Conservation (phyloP, 2,329 filamentous ascomycete species). For the Cercospora canescens region DNA sequence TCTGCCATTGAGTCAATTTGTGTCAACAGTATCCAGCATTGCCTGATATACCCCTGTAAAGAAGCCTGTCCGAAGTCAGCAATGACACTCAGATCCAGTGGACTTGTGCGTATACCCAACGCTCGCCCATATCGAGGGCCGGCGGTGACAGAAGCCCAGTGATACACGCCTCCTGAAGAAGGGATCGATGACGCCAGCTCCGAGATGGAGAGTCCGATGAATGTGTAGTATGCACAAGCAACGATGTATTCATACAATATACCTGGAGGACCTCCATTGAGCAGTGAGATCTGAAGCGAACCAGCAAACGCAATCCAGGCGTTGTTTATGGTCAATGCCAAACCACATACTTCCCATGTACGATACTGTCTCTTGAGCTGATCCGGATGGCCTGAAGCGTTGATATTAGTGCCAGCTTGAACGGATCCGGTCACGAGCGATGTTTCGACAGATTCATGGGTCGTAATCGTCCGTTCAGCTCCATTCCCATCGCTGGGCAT, state of each 20-base stretch:
- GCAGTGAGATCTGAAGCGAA: constrained; percentile 57
- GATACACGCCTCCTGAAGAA: constrained; percentile 50
- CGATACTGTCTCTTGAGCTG: constrained; percentile 65
- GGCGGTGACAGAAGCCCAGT: constrained; percentile 40
- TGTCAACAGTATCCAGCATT: no score
- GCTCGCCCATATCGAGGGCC: constrained; percentile 35
- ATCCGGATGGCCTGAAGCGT: constrained; percentile 64
- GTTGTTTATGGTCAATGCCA: constrained; percentile 63
- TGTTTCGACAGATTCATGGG: not conserved
- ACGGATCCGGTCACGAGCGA: not conserved
- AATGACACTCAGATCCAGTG: not conserved
- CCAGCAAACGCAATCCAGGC: constrained; percentile 66
- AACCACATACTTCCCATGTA: constrained; percentile 58
- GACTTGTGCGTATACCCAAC: constrained; percentile 6
- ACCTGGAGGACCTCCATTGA: constrained; percentile 39
- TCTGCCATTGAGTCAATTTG: not conserved
- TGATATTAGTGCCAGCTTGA: constrained; percentile 50
- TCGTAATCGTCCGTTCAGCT: not conserved
- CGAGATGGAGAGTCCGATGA: constrained; percentile 46
- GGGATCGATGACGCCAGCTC: constrained; percentile 58
- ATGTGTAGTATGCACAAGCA: constrained; percentile 37
- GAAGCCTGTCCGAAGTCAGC: constrained; percentile 29
- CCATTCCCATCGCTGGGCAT: not conserved
- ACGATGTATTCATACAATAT: constrained; percentile 40
- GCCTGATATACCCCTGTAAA: constrained; percentile 38